These are phyloP conservation scores for Trypanosoma rangeli DNA, from an alignment of 208 protist species.

Conservation along the genomic window DNA sequence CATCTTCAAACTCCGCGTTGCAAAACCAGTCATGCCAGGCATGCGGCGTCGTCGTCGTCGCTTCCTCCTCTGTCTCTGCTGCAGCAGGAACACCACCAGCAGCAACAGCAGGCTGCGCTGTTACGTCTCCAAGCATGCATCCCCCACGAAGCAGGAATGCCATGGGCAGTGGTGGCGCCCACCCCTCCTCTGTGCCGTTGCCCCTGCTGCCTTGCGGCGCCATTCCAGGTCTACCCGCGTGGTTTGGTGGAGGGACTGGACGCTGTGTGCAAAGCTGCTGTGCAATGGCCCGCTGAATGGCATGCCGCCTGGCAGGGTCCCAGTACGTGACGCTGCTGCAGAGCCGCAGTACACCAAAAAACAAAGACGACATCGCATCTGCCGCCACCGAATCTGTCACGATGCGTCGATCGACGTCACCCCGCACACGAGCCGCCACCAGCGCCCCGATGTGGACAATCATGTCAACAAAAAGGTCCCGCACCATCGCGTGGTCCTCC, in stretches of 20 bases:
- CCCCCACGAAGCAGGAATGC: slow-evolving; percentile 24
- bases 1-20: slow-evolving; percentile 30
- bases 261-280: background rate
- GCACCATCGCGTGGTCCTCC: slow-evolving; percentile 7
- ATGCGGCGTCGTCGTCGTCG: slow-evolving; percentile 1
- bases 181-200: background rate
- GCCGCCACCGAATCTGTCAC: slow-evolving; percentile 11
- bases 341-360: slow-evolving; percentile 48
- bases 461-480: slow-evolving; percentile 45
- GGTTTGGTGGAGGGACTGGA: background rate
- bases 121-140: slow-evolving; percentile 1
- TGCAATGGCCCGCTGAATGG: slow-evolving; percentile 22
- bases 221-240: background rate
- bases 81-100: no score
- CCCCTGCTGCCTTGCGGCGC: background rate
- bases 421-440: slow-evolving; percentile 22
- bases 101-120: no score
- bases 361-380: slow-evolving; percentile 47
- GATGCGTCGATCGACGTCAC: background rate
- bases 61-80: background rate
- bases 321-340: slow-evolving; percentile 33
- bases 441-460: slow-evolving; percentile 40
- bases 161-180: background rate
- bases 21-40: slow-evolving; percentile 33
- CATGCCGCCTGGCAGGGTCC: slow-evolving; percentile 19